These are phyloP conservation scores for Penicillium crustosum DNA, from an alignment of 2,329 filamentous ascomycete genomes.

Conservation along the genomic window DNA sequence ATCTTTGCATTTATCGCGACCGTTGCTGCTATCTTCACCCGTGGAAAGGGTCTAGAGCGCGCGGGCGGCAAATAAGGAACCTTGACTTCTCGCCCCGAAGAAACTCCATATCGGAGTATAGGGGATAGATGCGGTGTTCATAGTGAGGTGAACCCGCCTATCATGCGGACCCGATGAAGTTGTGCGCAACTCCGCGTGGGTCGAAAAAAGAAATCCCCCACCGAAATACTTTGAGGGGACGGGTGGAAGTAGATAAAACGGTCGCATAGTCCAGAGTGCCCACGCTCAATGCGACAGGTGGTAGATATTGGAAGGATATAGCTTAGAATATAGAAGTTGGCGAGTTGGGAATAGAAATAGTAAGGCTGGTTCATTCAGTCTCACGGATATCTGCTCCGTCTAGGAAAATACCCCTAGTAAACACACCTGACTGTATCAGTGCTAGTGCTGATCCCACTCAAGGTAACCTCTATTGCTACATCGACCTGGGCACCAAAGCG, in stretches of 20 bases:
- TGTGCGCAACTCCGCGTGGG: too few relatives aligned
- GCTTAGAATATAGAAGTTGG: background rate
- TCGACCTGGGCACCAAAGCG: background rate
- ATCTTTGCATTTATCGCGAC: conserved; percentile 52
- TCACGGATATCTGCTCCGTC: background rate
- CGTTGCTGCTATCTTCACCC: conserved; percentile 49
- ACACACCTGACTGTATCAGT: background rate
- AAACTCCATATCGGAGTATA: too few relatives aligned
- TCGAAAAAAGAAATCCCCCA: background rate
- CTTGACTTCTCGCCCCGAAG: background rate
- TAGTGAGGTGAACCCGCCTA: background rate
- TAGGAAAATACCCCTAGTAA: background rate
- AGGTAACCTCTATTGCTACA: background rate
- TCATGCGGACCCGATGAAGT: background rate
- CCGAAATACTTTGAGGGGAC: background rate
- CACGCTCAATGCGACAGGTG: background rate
- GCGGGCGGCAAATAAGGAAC: conserved; percentile 5
- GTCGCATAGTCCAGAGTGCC: background rate
- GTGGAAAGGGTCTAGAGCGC: conserved; percentile 35
- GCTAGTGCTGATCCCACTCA: background rate
- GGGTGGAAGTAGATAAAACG: background rate
- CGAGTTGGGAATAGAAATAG: background rate
- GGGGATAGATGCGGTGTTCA: background rate
- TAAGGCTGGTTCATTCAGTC: background rate
- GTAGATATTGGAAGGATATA: background rate